Percentiles rank a stretch among this genome's conserved stretches.
Conservation (phyloP, 768 basidiomycete genomes). For the Suillus subaureus region DNA sequence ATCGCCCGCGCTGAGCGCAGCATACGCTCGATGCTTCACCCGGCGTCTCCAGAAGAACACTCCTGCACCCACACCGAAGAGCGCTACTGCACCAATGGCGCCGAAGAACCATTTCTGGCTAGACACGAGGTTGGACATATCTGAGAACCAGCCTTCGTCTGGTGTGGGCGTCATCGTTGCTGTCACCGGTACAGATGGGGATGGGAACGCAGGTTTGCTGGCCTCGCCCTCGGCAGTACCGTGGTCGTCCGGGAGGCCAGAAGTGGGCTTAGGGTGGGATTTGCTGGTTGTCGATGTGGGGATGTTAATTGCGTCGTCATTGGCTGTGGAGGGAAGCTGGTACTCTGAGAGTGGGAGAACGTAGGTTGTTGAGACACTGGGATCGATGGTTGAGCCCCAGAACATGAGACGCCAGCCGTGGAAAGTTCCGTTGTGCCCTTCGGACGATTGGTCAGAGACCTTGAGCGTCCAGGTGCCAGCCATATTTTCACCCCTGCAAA, state of each 20-base stretch:
- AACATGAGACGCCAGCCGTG: conserved; percentile 91
- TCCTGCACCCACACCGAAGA: conserved; percentile 71
- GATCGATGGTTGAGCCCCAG: conserved; percentile 87
- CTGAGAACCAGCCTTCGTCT: conserved; percentile 86
- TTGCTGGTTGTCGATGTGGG: conserved; percentile 53
- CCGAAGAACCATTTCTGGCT: conserved; percentile 90
- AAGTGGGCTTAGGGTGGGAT: conserved; percentile 82
- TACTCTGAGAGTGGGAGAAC: conserved; percentile 57
- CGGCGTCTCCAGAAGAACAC: conserved; percentile 83
- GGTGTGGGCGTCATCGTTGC: conserved; percentile 57
- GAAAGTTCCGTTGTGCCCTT: conserved; percentile 63
- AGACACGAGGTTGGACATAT: conserved; percentile 70
- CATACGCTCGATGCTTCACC: conserved; percentile 51
- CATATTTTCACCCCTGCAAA: conserved; percentile 85
- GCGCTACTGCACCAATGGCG: conserved; percentile 73
- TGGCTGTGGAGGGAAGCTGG: conserved; percentile 49
- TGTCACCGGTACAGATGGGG: conserved; percentile 27
- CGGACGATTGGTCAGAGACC: conserved; percentile 79
- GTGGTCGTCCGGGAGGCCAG: conserved; percentile 85
- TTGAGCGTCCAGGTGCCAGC: conserved; percentile 88
- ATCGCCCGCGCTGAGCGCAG: conserved; percentile 60
- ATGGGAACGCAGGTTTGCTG: conserved; percentile 68
- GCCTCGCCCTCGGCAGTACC: conserved; percentile 80
- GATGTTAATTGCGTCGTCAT: conserved; percentile 40
- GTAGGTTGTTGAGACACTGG: conserved; percentile 63